Percentiles rank a stretch among this genome's conserved stretches.
Conservation (phyloP, 495 filamentous ascomycete genomes). For the Tuber melanosporum region DNA sequence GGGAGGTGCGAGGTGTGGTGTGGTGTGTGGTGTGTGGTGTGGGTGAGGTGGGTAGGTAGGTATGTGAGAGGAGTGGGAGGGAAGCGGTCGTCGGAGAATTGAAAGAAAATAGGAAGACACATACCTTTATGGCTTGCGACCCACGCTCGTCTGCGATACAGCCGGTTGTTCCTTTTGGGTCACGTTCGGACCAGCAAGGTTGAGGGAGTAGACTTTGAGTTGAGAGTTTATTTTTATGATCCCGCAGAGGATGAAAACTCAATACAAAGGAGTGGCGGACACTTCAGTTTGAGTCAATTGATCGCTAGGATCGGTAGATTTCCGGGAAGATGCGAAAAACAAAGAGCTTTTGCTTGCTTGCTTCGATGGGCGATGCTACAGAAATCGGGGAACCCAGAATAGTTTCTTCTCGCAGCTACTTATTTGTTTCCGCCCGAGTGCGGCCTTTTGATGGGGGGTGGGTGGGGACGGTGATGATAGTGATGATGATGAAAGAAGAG, state of each 20-base stretch:
- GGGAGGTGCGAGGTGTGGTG: conserved; percentile 15
- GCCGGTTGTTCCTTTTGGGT: background rate
- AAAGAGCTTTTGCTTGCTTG: conserved; percentile 24
- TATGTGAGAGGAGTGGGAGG: conserved; percentile 15
- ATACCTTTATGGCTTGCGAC: conserved; percentile 18
- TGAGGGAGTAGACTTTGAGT: background rate
- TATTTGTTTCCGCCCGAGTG: conserved; percentile 39
- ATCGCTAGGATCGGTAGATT: conserved; percentile 27
- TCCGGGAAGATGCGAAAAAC: conserved; percentile 35
- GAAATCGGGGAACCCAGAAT: conserved; percentile 38
- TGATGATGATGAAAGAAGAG: conserved; percentile 1
- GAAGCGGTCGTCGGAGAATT: conserved; percentile 32
- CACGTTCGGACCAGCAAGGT: background rate
- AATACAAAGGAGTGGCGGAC: conserved; percentile 18
- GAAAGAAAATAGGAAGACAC: conserved; percentile 32
- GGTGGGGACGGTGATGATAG: background rate
- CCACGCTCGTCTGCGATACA: conserved; percentile 2
- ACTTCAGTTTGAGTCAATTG: conserved; percentile 36
- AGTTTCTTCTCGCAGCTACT: conserved; percentile 38
- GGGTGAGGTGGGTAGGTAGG: conserved; percentile 30
- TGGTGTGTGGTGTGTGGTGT: conserved; percentile 6
- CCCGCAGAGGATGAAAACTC: conserved; percentile 14
- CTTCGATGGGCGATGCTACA: conserved; percentile 22
- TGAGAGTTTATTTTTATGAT: conserved; percentile 4
- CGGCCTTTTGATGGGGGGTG: conserved; percentile 25